A percentile compares a stretch with the other conserved stretches of the same genome.
Conservation (phyloP, 148 eudicot genomes). For the Camellia granthamiana region DNA sequence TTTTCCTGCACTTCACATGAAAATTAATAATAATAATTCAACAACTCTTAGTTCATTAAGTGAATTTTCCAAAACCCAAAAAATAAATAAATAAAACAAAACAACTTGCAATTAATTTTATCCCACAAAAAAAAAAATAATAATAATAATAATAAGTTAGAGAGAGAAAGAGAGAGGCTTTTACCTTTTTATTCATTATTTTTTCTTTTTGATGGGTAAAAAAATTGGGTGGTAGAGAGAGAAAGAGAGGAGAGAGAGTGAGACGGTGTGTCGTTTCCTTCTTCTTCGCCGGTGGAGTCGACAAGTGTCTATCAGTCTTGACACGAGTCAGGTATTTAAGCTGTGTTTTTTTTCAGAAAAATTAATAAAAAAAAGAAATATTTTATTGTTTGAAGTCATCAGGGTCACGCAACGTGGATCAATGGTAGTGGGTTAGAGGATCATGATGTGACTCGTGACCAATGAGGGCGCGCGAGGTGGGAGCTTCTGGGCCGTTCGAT, state of each 20-base stretch:
- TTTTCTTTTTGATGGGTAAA: not conserved
- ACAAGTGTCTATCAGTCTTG: slow-evolving; percentile 48
- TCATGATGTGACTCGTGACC: not conserved
- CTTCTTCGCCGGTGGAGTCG: slow-evolving; percentile 37
- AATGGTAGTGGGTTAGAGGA: not conserved
- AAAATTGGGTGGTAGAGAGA: not conserved
- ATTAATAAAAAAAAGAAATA: not conserved
- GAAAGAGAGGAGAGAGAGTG: slow-evolving; percentile 24
- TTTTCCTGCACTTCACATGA: not conserved
- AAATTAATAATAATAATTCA: not conserved
- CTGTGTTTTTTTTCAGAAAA: not conserved
- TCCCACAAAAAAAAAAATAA: not conserved
- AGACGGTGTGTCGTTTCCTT: slow-evolving; percentile 28
- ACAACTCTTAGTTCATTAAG: not conserved
- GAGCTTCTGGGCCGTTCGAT: not conserved
- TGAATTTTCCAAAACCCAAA: not conserved
- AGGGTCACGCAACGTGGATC: slow-evolving; percentile 4
- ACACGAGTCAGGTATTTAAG: slow-evolving; percentile 10
- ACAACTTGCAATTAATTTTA: not conserved
- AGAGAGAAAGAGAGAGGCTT: slow-evolving; percentile 10
- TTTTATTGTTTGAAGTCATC: not conserved
- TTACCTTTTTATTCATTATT: slow-evolving; percentile 22
- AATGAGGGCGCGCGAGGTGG: not conserved
- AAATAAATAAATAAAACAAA: not conserved
- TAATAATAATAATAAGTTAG: not conserved